Conservation (phyloP, 2,329 filamentous ascomycete species). For the Apiospora phragmitis region DNA sequence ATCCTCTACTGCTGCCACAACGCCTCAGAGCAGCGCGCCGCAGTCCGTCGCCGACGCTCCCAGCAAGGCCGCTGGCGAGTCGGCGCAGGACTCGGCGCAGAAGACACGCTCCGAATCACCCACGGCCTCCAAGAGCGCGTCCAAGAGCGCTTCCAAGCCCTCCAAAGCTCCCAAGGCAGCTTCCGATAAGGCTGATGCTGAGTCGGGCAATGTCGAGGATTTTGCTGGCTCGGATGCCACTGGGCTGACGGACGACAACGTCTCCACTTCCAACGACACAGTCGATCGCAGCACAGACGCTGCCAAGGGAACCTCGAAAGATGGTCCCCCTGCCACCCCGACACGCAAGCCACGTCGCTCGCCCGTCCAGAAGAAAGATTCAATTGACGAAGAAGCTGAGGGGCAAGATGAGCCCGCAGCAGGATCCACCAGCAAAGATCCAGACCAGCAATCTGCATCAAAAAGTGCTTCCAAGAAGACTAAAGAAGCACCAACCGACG, state of each 20-base stretch:
- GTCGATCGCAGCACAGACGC: constrained; percentile 24
- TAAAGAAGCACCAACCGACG: background rate
- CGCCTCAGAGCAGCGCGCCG: background rate
- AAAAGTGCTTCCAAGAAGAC: background rate
- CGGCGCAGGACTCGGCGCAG: constrained; percentile 9
- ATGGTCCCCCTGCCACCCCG: constrained; percentile 16
- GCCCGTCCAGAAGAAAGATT: background rate
- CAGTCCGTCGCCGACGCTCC: background rate
- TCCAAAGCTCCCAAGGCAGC: constrained; percentile 3
- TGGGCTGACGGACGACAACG: constrained; percentile 21
- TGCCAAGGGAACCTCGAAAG: constrained; percentile 15
- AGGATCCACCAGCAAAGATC: constrained; percentile 3
- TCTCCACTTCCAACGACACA: constrained; percentile 27
- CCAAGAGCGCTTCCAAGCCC: background rate
- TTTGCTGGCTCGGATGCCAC: constrained; percentile 19
- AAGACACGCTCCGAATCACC: background rate
- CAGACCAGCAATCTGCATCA: background rate
- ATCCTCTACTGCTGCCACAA: background rate
- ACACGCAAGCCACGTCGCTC: constrained; percentile 12
- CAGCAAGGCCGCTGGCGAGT: background rate
- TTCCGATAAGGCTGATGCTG: constrained; percentile 15
- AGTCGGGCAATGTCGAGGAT: constrained; percentile 16
- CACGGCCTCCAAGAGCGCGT: background rate
- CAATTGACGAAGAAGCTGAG: background rate
- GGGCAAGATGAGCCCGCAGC: background rate